Percentiles rank a stretch among this genome's conserved stretches.
These are phyloP conservation scores for Vitis amurensis DNA, from an alignment of 164 flowering plant species.

Conservation along the genomic window DNA sequence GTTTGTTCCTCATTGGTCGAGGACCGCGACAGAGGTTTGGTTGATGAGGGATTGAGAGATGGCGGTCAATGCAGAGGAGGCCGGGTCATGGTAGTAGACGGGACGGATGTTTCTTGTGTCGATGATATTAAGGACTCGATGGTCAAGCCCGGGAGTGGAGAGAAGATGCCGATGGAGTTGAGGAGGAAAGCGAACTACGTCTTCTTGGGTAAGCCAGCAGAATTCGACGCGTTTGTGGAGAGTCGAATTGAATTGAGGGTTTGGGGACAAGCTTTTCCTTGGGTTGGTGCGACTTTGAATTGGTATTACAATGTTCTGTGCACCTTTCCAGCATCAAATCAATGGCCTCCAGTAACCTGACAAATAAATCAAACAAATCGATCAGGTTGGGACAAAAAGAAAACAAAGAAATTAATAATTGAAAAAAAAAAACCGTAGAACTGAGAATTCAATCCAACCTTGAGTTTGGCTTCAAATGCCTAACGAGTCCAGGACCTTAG, in stretches of 20 bases:
- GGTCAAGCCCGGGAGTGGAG: conserved; percentile 31
- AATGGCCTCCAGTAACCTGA: conserved; percentile 76
- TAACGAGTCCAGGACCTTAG: conserved; percentile 27
- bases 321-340: conserved; percentile 72
- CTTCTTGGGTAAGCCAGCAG: conserved; percentile 63
- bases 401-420: not conserved
- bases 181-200: conserved; percentile 53
- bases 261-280: conserved; percentile 37
- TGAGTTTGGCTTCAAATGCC: conserved; percentile 42
- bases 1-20: conserved; percentile 35
- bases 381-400: not conserved
- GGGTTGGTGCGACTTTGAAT: conserved; percentile 23
- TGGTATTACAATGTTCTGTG: conserved; percentile 77
- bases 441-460: conserved; percentile 29
- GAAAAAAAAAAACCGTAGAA: no score
- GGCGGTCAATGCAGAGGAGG: conserved; percentile 31
- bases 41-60: conserved; percentile 27
- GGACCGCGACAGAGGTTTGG: conserved; percentile 47
- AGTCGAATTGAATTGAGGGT: conserved; percentile 20
- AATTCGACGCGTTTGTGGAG: conserved; percentile 30
- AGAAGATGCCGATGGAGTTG: conserved; percentile 44
- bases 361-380: not conserved
- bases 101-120: conserved; percentile 26
- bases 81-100: conserved; percentile 36
- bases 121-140: conserved; percentile 44